A percentile compares a stretch with the other conserved stretches of the same genome.
Evolutionary conservation across 352 stramenopile genomes (phyloP).

Genomic region (Pythium diclinum): DNA sequence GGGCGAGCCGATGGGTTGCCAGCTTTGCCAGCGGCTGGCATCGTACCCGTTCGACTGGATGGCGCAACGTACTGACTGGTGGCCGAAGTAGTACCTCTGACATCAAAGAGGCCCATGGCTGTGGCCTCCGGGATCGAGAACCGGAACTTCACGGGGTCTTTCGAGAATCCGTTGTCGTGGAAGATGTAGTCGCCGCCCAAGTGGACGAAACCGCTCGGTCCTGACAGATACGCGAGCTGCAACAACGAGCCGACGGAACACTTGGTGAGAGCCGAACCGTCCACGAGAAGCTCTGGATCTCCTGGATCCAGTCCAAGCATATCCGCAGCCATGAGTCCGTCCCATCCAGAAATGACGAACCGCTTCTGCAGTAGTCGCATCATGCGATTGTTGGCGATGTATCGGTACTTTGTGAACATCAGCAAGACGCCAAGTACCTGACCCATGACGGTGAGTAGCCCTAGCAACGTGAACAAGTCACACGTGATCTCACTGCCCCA

Average conservation of each 20-base stretch:
- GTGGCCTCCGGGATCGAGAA: conserved; percentile 35
- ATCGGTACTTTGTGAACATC: conserved; percentile 30
- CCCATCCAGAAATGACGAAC: conserved; percentile 50
- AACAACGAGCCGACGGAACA: conserved; percentile 42
- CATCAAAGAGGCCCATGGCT: conserved; percentile 30
- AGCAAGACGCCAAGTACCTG: conserved; percentile 30
- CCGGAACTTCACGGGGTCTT: conserved; percentile 26
- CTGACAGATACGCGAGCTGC: conserved; percentile 43
- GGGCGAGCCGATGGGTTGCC: neutral
- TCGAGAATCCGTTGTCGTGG: conserved; percentile 34
- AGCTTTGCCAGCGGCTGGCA: neutral
- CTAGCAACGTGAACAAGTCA: conserved; percentile 41
- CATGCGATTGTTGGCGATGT: conserved; percentile 41
- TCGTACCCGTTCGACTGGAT: neutral
- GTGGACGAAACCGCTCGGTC: conserved; percentile 41
- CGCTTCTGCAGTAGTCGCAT: conserved; percentile 41
- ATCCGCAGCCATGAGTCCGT: conserved; percentile 32
- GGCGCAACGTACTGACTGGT: neutral
- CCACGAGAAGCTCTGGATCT: conserved; percentile 20
- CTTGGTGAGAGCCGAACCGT: conserved; percentile 28
- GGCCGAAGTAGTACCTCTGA: neutral
- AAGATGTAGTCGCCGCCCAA: conserved; percentile 52
- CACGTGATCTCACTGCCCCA: conserved; percentile 56
- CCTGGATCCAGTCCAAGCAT: conserved; percentile 46
- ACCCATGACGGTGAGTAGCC: conserved; percentile 32